Evolutionary conservation across 352 stramenopile genomes (phyloP), one percentile per base, ranked within the genome.

Genomic region (Pythium folliculosum): DNA sequence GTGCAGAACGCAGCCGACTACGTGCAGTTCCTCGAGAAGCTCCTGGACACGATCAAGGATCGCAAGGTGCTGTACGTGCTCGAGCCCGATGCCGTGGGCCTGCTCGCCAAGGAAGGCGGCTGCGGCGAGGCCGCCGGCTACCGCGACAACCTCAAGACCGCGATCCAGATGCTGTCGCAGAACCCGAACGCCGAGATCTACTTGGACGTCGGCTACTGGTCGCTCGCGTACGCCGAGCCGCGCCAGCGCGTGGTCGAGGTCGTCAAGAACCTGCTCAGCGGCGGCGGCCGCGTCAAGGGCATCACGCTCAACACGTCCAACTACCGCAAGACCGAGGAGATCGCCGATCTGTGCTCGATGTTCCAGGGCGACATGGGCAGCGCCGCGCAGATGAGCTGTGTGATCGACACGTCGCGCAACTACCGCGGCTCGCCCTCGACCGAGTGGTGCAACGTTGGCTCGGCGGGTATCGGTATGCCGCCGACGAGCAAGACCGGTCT

Each of bases 381-480:
- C 25, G 22, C 72, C 4, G 75, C 43, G 0, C 55, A 60, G 14
- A 51, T 71, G 37, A 45, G 78, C 65, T 93, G 84, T 56, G 70
- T 90, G 38, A 60, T 89, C 12, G 84, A 93, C 66, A 90, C 82
- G 0, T 89, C 80, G 0, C 76, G 84, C 16, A 91, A 93, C 57
- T 81, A 82, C 65, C 76, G 77, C 32, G 71, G 64, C 1, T 51
- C 45, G 35, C 69, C 70, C 0, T 69, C 67, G 0, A 74, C 54
- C 48, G 84, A 91, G 38, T 93, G 84, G 84, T 93, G 84, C 77
- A 92, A 92, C 57, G 71, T 84, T 35, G 75, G 77, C 17, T 73
- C 70, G 10, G 81, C 76, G 1, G 84, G 80, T n/a, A 84, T 92
- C 21, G 82, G 84, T 27, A 63, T 73, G 13, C 81, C 79, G 27